A percentile compares a stretch with the other conserved stretches of the same genome.
Conservation (phyloP, 257 asterid species). For the Solanum medicagineum region DNA sequence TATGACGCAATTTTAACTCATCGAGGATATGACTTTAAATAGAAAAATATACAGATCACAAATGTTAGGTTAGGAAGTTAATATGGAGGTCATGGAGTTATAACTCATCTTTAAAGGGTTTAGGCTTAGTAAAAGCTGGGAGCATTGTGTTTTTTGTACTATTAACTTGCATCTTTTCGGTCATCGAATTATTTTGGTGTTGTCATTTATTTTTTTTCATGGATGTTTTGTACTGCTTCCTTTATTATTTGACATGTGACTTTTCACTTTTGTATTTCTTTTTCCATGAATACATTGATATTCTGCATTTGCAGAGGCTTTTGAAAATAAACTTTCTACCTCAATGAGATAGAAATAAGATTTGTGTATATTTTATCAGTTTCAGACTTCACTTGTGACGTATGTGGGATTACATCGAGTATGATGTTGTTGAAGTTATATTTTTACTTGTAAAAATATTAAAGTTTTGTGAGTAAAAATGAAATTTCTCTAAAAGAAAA, state of each 20-base stretch:
- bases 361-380: fast-evolving
- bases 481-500: neutral
- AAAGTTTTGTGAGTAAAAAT: neutral
- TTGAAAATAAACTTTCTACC: no score
- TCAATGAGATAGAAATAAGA: neutral
- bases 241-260: neutral
- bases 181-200: neutral
- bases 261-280: neutral
- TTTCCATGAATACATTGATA: neutral
- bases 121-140: neutral
- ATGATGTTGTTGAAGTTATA: neutral
- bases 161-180: neutral
- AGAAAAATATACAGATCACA: neutral
- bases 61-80: neutral
- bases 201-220: neutral
- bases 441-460: neutral
- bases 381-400: no score
- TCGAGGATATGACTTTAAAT: no score
- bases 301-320: neutral
- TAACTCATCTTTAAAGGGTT: neutral
- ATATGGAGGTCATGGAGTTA: neutral
- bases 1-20: no score
- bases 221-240: neutral
- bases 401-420: no score
- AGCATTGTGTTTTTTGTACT: neutral